Base-by-base conservation (phyloP, 306 rosid species). In the Trifolium subterraneum region DNA sequence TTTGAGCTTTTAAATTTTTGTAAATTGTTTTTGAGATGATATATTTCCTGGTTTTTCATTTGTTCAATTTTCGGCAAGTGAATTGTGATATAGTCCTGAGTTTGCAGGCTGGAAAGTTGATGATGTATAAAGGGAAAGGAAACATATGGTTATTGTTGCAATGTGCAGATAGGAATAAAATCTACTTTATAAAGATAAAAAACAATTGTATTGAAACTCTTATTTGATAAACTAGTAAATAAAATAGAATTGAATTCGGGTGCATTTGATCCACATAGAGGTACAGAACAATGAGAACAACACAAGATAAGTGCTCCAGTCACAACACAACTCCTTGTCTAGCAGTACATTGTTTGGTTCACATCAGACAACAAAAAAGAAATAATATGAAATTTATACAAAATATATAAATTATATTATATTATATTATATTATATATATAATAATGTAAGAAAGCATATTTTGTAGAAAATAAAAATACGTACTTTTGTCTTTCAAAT, bases 1-100 rank as follows among this genome's bases (percentile, higher is more conserved):
- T 50, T 78, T 75, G 56, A 59, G 78, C 68, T 54, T 60, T 78
- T 70, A 56, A 65, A 41, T 73, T 63, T 29, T 63, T 29, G 68
- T 71, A 36, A 61, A 78, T 78, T 70, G 36, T 36, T 39, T 33
- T 61, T 68, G 41, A 16, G 33, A 71, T 56, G 55, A 78, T 62
- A 19, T 67, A 64, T 13, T 69, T 78, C 8, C 8, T 23, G 60
- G 15, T 70, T 83, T 58, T 29, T 29, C 33, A 29, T 29, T 29
- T 29, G 33, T 29, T 29, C 33, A 29, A 29, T 29, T 29, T 29
- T 29, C 4, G 33, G 33, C 33, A 4, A 29, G 33, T 29, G 33
- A 29, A 29, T 29, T 29, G 7, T 29, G 33, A 29, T 29, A 29
- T 29, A 29, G 33, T 29, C 33, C 6, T 29, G 33, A 29, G 33